Evolutionary conservation across 257 asterid species (phyloP).

Genomic region (Fraxinus cuspidata): DNA sequence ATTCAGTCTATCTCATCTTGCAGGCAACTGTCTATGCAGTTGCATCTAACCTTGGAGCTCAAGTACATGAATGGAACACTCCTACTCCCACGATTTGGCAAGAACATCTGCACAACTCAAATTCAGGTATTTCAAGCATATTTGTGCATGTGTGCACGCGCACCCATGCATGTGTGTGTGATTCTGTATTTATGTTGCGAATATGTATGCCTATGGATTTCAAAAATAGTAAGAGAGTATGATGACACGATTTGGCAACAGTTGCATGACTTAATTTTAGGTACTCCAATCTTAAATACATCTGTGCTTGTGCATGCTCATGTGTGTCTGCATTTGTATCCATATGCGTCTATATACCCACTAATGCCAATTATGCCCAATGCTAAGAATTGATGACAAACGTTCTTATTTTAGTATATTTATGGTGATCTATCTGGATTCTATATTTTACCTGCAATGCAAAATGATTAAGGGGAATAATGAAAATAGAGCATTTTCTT

Average conservation of each 20-base stretch:
- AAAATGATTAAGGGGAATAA: background rate
- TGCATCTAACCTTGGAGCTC: conserved; percentile 75
- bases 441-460: background rate
- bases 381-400: background rate
- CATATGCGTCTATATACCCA: background rate
- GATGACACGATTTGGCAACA: background rate
- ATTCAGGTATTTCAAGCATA: conserved; percentile 58
- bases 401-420: no score
- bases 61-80: conserved; percentile 82
- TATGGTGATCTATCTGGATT: background rate
- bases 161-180: background rate
- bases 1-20: conserved; percentile 31
- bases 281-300: background rate
- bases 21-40: conserved; percentile 76
- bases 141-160: background rate
- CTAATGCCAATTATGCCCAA: background rate
- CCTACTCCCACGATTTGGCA: conserved; percentile 94
- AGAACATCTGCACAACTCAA: conserved; percentile 78
- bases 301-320: background rate
- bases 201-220: background rate
- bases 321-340: background rate
- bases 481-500: background rate
- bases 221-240: background rate
- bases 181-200: background rate
- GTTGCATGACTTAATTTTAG: background rate